These are phyloP conservation scores for Eutypella sp. DNA, from an alignment of 2,329 filamentous ascomycete species.

Conservation along the genomic window DNA sequence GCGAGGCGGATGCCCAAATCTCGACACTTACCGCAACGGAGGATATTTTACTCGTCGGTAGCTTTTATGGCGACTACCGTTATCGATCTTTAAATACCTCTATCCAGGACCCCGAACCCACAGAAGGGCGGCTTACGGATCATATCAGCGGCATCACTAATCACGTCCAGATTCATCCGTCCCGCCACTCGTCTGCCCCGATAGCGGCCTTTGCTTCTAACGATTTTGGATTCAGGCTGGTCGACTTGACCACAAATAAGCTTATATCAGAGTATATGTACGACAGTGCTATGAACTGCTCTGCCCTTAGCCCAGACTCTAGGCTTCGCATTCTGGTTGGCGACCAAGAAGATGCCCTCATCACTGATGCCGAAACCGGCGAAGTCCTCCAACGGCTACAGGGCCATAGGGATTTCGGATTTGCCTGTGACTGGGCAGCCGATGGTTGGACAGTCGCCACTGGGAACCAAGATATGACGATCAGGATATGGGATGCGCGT, in stretches of 20 bases:
- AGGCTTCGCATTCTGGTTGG: slow-evolving; percentile 70
- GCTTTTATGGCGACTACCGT: slow-evolving; percentile 52
- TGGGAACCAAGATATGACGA: slow-evolving; percentile 67
- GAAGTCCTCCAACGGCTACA: slow-evolving; percentile 50
- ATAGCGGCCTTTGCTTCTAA: slow-evolving; percentile 60
- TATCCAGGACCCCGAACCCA: slow-evolving; percentile 30
- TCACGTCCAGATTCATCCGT: slow-evolving; percentile 54
- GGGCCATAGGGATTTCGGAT: slow-evolving; percentile 66
- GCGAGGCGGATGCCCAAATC: slow-evolving; percentile 35
- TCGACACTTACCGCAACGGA: slow-evolving; percentile 48
- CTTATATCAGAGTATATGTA: slow-evolving; percentile 52
- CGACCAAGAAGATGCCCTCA: slow-evolving; percentile 59
- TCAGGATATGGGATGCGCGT: slow-evolving; percentile 73
- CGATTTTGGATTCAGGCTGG: slow-evolving; percentile 51
- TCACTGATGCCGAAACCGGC: slow-evolving; percentile 65
- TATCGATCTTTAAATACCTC: slow-evolving; percentile 42
- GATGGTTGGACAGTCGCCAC: slow-evolving; percentile 74
- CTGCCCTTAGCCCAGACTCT: slow-evolving; percentile 65
- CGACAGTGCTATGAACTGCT: slow-evolving; percentile 64
- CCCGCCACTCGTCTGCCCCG: slow-evolving; percentile 47
- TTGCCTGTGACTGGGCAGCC: slow-evolving; percentile 75
- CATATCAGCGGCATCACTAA: slow-evolving; percentile 57
- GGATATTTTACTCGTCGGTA: slow-evolving; percentile 54
- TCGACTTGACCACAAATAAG: slow-evolving; percentile 55
- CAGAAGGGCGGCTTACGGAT: slow-evolving; percentile 44